Base-by-base conservation (phyloP, 148 eudicot species). In the Rhododendron simsii region DNA sequence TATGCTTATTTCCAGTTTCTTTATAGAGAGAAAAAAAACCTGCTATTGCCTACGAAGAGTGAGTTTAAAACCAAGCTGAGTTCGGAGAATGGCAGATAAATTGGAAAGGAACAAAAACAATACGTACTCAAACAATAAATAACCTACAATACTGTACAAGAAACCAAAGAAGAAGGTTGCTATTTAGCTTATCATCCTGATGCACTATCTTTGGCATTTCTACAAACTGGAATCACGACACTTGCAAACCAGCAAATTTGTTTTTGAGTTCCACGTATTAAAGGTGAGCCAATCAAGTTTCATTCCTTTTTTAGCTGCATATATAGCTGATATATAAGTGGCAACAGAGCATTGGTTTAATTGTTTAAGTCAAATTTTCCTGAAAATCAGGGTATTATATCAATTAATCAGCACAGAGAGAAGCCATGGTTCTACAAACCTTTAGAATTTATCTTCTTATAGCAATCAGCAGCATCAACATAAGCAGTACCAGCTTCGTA, bases 401-500 rank as follows among this genome's bases (percentile, higher is more conserved):
- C 41, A 39, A 63, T n/a, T n/a, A n/a, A n/a, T n/a, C n/a, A n/a
- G n/a, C n/a, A n/a, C n/a, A n/a, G n/a, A n/a, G n/a, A n/a, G 37
- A 57, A 76, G 28, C 71, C 16, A 51, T 14, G 9, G 55, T 4
- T n/a, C 41, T 28, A 76, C 75, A 75, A 33, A 91, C 93, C 89
- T 90, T 87, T 88, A 30, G 59, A 86, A 84, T 87, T 87, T 20
- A 89, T 86, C 87, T 91, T 91, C 89, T 90, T 91, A 67, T 90
- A 90, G 87, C 90, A 90, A 88, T 88, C 85, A 80, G 89, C 93
- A 81, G 90, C 91, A 87, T 90, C 87, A 10, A 84, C 93, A 86
- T 85, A 91, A 55, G 90, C 51, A 48, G 0, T 13, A 48, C 12
- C 93, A 88, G 93, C 93, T 87, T 90, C 90, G 76, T 89, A 90